Base-by-base conservation (phyloP, 116 monocot species). In the Cymodocea nodosa region DNA sequence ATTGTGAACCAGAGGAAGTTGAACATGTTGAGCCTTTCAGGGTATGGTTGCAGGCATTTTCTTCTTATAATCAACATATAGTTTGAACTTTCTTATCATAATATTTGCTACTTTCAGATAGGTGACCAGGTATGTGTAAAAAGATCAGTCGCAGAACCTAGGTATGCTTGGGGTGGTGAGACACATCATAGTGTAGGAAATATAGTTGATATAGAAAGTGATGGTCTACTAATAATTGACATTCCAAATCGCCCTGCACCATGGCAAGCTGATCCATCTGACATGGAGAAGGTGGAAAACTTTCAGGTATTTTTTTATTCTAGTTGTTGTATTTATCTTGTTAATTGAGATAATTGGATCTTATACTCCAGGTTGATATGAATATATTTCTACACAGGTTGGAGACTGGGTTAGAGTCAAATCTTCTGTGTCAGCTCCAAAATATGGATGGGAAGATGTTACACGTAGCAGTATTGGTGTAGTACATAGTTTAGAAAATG, bases 381-480 rank as follows among this genome's bases (percentile, higher is more conserved):
- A 19, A 5, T 24, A 68, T 68, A 22, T 15, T 53, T 15, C 16
- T 63, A 49, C 49, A 51, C 65, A 97, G 87, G 87, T 97, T 34
- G 87, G 87, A 51, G 78, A 90, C 53, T 97, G 91, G 97, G 92
- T 91, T 13, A 85, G 84, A 71, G 91, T 88, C 24, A 97, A 97
- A 80, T 75, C 91, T 63, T 82, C 91, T 50, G 88, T 88, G 10
- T 85, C 97, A 51, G 91, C 97, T 13, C 97, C 97, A 30, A 97
- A 97, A 75, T 97, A 91, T 66, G 97, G 97, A 62, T 97, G 97
- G 97, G 97, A 97, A 63, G 97, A 97, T 88, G 97, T 97, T 6
- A 80, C 80, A 13, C 75, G 88, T 48, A 81, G 75, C 69, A 91
- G 97, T 73, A 86, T 97, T 60, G 97, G 97, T 24, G 78, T 97